Base-by-base conservation (phyloP, 225 moss, liverwort and hornwort species). In the Lunularia cruciata region DNA sequence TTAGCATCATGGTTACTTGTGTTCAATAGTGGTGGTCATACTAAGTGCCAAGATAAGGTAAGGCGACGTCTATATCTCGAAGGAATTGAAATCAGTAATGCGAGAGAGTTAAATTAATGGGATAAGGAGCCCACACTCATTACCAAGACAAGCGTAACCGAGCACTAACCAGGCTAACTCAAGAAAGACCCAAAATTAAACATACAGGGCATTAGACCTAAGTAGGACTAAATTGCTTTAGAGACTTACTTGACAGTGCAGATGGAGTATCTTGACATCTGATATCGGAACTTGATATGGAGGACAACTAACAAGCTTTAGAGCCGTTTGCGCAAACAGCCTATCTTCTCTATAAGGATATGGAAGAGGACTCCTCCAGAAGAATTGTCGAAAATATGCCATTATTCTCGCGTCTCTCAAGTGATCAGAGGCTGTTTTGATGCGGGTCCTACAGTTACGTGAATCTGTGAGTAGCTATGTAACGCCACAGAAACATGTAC, bases 331-430 rank as follows among this genome's bases (percentile, higher is more conserved):
- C 8, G 86, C 84, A 49, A 87, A 92, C 52, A 92, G 70, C 69
- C 82, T 92, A 32, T 78, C 59, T 77, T 96, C 92, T 63, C 86
- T 83, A 39, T 86, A 96, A 25, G 88, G 90, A 47, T 86, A 87
- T 35, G 87, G 90, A 35, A 89, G 77, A 43, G 86, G 76, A 78
- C 86, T 73, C 54, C 68, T 79, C 63, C 86, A 85, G 68, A 79
- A 87, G 76, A 88, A 92, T 55, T 87, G 82, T 37, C 89, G 84
- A 55, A 96, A 90, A 75, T 96, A 96, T 8, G 92, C 90, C 77
- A 92, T 78, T 47, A 92, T 75, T 81, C 90, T 79, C 54, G 77
- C 75, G 46, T 84, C 82, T 38, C 89, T 87, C 68, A 89, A 59
- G 72, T 96, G 89, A 73, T 82, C 79, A 43, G 88, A 82, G 40